phyloP scores from a whole-genome alignment of 352 stramenopile species.

The Pythium phragmiticola region DNA sequence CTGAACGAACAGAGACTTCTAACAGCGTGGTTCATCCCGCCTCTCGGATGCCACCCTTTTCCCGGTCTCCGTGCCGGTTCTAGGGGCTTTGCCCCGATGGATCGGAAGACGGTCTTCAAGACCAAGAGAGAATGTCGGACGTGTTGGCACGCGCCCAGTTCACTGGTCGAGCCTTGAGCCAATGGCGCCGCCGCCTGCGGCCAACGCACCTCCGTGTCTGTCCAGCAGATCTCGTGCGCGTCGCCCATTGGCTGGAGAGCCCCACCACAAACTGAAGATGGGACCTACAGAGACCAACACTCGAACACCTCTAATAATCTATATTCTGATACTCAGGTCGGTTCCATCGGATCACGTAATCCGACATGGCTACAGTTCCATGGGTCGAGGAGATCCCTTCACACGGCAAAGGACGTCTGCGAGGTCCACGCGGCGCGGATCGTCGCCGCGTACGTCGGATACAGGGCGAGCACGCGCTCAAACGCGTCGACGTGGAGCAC shows the following conservation, averaged over 20 bases:
- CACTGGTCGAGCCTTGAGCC: constrained; percentile 22
- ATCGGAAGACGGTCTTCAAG: too few relatives aligned
- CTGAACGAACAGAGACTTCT: background rate
- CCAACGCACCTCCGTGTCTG: constrained; percentile 19
- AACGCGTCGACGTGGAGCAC: constrained; percentile 26
- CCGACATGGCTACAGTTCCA: constrained; percentile 13
- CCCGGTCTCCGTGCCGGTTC: constrained; percentile 1
- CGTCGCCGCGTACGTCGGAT: constrained; percentile 20
- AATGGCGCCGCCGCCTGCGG: constrained; percentile 21
- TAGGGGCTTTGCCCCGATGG: background rate
- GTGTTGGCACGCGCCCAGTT: constrained; percentile 21
- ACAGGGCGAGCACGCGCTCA: constrained; percentile 19
- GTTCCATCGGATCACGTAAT: constrained; percentile 18
- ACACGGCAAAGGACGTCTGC: constrained; percentile 3
- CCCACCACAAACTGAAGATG: constrained; percentile 8
- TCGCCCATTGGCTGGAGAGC: constrained; percentile 6
- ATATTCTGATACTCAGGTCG: constrained; percentile 1
- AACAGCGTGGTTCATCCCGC: background rate
- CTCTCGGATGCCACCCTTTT: constrained; percentile 1
- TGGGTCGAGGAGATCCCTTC: background rate
- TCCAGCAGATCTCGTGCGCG: background rate
- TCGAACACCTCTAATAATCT: background rate
- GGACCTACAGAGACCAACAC: background rate
- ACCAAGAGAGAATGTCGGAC: constrained; percentile 4
- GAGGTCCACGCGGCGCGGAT: constrained; percentile 22